Conservation (phyloP, 768 basidiomycete species). For the Hypholoma sublateritium region DNA sequence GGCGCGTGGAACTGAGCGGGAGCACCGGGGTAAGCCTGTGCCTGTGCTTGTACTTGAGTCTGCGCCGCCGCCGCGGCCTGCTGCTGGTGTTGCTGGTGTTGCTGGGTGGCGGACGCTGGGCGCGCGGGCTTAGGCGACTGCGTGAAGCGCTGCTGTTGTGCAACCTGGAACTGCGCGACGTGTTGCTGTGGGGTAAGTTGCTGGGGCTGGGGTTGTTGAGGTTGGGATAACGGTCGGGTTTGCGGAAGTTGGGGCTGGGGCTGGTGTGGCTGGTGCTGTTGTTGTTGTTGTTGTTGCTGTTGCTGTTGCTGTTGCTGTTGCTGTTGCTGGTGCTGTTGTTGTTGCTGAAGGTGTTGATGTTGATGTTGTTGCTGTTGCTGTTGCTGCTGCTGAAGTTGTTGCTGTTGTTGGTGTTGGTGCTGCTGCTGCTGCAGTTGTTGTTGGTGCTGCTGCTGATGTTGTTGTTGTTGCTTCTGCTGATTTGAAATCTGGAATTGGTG, state of each 20-base stretch:
- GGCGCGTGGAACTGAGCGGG: not conserved
- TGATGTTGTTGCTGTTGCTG: conserved; percentile 10
- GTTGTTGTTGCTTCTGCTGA: conserved; percentile 8
- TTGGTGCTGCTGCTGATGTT: conserved; percentile 14
- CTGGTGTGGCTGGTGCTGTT: conserved; percentile 8
- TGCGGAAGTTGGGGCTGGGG: conserved; percentile 14
- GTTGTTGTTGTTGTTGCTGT: conserved; percentile 9
- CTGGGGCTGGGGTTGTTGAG: conserved; percentile 15
- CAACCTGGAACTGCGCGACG: not conserved
- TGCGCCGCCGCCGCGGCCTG: not conserved
- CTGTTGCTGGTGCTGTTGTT: conserved; percentile 12
- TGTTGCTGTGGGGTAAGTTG: conserved; percentile 1
- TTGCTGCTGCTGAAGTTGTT: conserved; percentile 9
- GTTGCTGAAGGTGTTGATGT: conserved; percentile 15
- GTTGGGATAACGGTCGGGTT: conserved; percentile 17
- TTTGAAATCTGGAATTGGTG: conserved; percentile 7
- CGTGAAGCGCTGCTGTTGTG: conserved; percentile 11
- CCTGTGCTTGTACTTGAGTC: too few relatives aligned
- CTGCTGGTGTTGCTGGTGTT: conserved; percentile 18
- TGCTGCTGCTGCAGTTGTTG: conserved; percentile 13
- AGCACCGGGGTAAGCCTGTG: not conserved
- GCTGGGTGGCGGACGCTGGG: conserved; percentile 12
- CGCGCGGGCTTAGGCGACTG: conserved; percentile 16
- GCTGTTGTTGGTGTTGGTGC: conserved; percentile 13
- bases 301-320: conserved; percentile 14